These are phyloP conservation scores for Ascochyta fabae DNA, from an alignment of 2,329 filamentous ascomycete genomes.

Conservation along the genomic window DNA sequence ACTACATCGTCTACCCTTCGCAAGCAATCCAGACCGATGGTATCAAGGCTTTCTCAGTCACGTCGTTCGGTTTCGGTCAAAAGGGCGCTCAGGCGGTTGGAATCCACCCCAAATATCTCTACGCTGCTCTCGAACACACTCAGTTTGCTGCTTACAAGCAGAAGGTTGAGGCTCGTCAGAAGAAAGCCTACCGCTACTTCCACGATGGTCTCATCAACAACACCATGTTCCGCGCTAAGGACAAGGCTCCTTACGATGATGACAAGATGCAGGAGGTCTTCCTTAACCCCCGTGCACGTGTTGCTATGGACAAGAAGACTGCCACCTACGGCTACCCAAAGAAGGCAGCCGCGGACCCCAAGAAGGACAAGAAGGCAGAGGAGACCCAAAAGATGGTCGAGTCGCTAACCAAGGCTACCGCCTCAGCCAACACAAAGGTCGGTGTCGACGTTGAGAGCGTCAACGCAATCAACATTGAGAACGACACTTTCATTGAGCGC, in stretches of 20 bases:
- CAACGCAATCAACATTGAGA: slow-evolving; percentile 85
- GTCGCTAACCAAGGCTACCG: slow-evolving; percentile 72
- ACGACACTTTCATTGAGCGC: slow-evolving; percentile 90
- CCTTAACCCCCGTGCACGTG: slow-evolving; percentile 91
- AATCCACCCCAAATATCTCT: slow-evolving; percentile 95
- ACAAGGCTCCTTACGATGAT: slow-evolving; percentile 86
- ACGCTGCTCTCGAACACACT: slow-evolving; percentile 86
- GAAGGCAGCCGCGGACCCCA: slow-evolving; percentile 61
- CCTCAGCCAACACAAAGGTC: slow-evolving; percentile 71
- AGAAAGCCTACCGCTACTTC: slow-evolving; percentile 99
- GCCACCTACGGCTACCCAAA: slow-evolving; percentile 74
- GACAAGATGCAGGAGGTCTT: slow-evolving; percentile 86
- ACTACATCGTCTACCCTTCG: slow-evolving; percentile 97
- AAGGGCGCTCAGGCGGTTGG: slow-evolving; percentile 98
- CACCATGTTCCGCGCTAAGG: slow-evolving; percentile 95
- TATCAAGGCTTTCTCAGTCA: slow-evolving; percentile 97
- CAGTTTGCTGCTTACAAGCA: slow-evolving; percentile 81
- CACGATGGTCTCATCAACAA: slow-evolving; percentile 99
- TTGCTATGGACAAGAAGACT: slow-evolving; percentile 84
- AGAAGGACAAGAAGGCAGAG: slow-evolving; percentile 63
- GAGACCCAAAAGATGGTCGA: slow-evolving; percentile 79
- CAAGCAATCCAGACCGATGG: slow-evolving; percentile 96
- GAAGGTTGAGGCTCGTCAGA: slow-evolving; percentile 92
- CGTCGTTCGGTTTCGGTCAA: slow-evolving; percentile 98
- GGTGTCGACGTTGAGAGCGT: slow-evolving; percentile 95